Percentiles rank a stretch among this genome's conserved stretches.
Evolutionary conservation across 495 filamentous ascomycete genomes (phyloP).

Genomic region (Elaphomyces granulatus): DNA sequence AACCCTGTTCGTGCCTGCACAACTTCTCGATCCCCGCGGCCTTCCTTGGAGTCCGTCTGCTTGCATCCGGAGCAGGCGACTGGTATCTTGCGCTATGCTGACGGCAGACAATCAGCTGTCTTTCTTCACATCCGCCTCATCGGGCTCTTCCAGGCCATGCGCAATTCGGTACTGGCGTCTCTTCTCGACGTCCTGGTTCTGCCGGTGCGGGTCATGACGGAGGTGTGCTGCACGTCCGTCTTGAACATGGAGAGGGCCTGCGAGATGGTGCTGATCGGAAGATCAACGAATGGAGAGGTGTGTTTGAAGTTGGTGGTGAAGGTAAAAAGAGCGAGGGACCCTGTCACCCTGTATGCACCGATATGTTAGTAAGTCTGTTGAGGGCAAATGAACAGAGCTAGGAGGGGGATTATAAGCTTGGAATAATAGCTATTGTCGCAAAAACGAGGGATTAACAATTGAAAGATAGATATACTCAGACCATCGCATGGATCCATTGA

Average conservation of each 20-base stretch:
- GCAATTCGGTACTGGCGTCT: constrained; percentile 63
- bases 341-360: constrained; percentile 46
- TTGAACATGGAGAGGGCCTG: constrained; percentile 50
- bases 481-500: constrained; percentile 61
- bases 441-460: neutral
- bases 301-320: constrained; percentile 55
- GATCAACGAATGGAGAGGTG: constrained; percentile 54
- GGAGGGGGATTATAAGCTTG: no score
- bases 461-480: constrained; percentile 16
- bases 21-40: constrained; percentile 12
- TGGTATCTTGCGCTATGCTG: constrained; percentile 15
- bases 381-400: no score
- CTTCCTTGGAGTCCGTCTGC: neutral
- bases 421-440: no score
- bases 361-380: no score
- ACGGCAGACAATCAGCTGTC: no score
- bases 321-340: constrained; percentile 49
- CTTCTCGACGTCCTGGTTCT: constrained; percentile 68
- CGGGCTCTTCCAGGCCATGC: constrained; percentile 53
- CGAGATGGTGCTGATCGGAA: constrained; percentile 47
- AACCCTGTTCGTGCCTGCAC: constrained; percentile 31
- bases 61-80: constrained; percentile 15
- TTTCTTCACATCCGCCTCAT: constrained; percentile 11
- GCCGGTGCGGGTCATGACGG: constrained; percentile 41
- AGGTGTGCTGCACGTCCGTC: constrained; percentile 50